Evolutionary conservation across 768 basidiomycete genomes (phyloP), one percentile per base, ranked within the genome.

Genomic region (Hypsizygus marmoreus): DNA sequence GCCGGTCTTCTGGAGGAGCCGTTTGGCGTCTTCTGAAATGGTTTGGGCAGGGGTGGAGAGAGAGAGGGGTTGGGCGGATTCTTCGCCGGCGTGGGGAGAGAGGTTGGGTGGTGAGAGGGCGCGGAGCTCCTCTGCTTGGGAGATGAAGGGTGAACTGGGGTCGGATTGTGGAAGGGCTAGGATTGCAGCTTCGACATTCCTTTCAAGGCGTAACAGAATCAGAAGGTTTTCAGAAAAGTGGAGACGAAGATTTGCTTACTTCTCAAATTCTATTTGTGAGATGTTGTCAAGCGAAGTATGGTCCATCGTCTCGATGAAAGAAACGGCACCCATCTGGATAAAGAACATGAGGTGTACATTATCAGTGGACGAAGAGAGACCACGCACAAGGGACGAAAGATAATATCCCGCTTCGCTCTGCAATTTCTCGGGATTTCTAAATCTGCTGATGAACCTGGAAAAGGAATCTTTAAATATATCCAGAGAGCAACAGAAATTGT

Each of bases 271-370:
- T 33, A 88, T 87, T 62, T 93, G 89, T 1, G 89, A 82, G 50
- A 98, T 97, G 56, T 90, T 86, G n/a, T 93, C 95, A 32, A 99
- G 70, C 6, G 90, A 89, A 0, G 92, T 87, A 47, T 95, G 90
- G 62, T 98, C 97, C 91, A 99, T 94, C 0, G 93, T 91, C 68
- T 99, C 97, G 51, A 99, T 94, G 63, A 97, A 99, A 1, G 91
- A 90, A 26, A 98, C 91, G 2, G 97, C 93, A 3, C 93, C 97
- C 81, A 88, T 95, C 93, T 97, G 51, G 6, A 4, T 6, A 23
- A 14, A 42, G 25, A 9, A 19, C 43, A 39, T 33, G 32, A 20
- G 8, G 14, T 11, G 41, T 9, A 4, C 49, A 14, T 6, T 4
- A 23, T 6, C 6, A 17, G 3, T 19, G 0, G 50, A 19, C 25